Evolutionary conservation across 805 yeast species (phyloP).

Genomic region (Candida silvicultrix): DNA sequence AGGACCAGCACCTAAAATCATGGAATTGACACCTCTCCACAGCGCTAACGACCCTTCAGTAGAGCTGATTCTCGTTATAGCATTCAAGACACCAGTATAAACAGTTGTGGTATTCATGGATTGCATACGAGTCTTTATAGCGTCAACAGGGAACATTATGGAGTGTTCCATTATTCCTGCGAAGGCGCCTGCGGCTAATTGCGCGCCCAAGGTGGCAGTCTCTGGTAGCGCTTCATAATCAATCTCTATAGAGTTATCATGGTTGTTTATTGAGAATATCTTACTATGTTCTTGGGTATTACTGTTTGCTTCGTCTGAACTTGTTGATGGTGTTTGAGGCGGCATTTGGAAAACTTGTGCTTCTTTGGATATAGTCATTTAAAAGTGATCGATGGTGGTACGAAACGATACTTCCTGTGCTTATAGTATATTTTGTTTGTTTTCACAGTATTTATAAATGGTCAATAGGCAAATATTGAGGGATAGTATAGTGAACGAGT

Average conservation of each 20-base stretch:
- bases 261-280: not conserved
- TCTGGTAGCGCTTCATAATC: conserved; percentile 93
- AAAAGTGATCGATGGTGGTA: not conserved
- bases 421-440: too few relatives aligned
- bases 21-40: conserved; percentile 93
- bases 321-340: not conserved
- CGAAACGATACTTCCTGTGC: too few relatives aligned
- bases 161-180: conserved; percentile 99
- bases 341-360: not conserved
- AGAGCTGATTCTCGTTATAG: conserved; percentile 72
- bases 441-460: too few relatives aligned
- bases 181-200: conserved; percentile 89
- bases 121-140: conserved; percentile 95
- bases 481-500: too few relatives aligned
- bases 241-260: conserved; percentile 33
- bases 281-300: not conserved
- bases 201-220: conserved; percentile 75
- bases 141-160: conserved; percentile 94
- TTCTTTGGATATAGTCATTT: not conserved
- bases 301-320: not conserved
- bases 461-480: too few relatives aligned
- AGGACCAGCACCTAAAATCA: conserved; percentile 97
- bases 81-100: conserved; percentile 46
- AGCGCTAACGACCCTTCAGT: conserved; percentile 83
- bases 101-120: conserved; percentile 13